These are phyloP conservation scores for Cladobotryum protrusum DNA, from an alignment of 2,329 filamentous ascomycete species.

Conservation along the genomic window DNA sequence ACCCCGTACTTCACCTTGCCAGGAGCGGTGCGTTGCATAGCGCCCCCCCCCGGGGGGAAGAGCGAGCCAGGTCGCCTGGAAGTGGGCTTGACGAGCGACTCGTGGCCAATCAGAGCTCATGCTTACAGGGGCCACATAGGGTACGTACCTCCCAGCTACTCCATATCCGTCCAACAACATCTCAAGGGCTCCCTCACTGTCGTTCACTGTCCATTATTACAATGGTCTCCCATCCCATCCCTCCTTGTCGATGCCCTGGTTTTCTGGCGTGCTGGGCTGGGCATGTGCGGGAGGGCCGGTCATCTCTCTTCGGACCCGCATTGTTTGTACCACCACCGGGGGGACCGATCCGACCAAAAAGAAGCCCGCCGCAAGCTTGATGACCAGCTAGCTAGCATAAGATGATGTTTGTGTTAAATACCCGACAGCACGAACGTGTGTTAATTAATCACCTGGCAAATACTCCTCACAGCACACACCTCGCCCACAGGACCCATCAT, in stretches of 20 bases:
- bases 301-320: background rate
- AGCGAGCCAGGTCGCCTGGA: slow-evolving; percentile 8
- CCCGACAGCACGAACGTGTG: too few species aligned
- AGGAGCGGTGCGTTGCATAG: slow-evolving; percentile 12
- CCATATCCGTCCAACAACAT: slow-evolving; percentile 3
- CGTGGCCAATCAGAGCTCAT: slow-evolving; percentile 2
- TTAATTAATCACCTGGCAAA: too few species aligned
- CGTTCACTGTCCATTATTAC: background rate
- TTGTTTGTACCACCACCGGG: background rate
- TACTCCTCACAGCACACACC: too few species aligned
- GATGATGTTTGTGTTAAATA: too few species aligned
- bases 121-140: background rate
- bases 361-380: background rate
- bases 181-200: too few species aligned
- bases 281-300: background rate
- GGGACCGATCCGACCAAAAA: background rate
- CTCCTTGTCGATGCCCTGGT: background rate
- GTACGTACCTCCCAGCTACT: slow-evolving; percentile 8
- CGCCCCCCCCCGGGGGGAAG: background rate
- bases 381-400: background rate
- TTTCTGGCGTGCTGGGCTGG: background rate
- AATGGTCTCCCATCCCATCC: background rate
- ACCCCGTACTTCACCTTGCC: slow-evolving; percentile 6
- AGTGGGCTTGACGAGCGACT: background rate
- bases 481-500: too few species aligned